A percentile compares a stretch with the other conserved stretches of the same genome.
phyloP scores from a whole-genome alignment of 495 filamentous ascomycete species.

The Aspergillus incahuasiensis region DNA sequence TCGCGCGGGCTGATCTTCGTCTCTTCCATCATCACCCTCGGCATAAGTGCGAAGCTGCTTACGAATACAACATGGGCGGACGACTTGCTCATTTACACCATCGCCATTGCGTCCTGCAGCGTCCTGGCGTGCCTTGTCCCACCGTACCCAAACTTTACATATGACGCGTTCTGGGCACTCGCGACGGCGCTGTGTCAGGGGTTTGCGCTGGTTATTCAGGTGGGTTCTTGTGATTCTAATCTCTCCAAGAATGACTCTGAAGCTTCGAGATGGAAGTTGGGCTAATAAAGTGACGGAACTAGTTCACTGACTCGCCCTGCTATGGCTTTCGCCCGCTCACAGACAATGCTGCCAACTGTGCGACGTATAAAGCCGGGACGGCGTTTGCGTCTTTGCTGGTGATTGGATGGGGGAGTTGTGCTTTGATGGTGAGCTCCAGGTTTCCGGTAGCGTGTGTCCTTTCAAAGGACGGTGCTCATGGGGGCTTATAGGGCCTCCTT shows the following conservation, averaged over 20 bases:
- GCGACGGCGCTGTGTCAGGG: not conserved
- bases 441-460: not conserved
- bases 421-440: not conserved
- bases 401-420: conserved; percentile 1
- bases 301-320: conserved; percentile 9
- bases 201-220: conserved; percentile 11
- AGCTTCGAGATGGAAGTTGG: not conserved
- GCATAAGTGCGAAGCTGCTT: conserved; percentile 3
- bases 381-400: conserved; percentile 8
- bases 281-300: not conserved
- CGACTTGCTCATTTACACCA: conserved; percentile 1
- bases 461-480: too few relatives aligned
- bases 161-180: conserved; percentile 4
- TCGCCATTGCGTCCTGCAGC: not conserved
- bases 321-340: conserved; percentile 1
- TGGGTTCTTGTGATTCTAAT: not conserved
- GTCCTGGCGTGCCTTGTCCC: conserved; percentile 3
- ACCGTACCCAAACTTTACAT: conserved; percentile 10
- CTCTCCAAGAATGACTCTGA: too few relatives aligned
- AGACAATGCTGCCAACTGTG: not conserved
- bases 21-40: conserved; percentile 3
- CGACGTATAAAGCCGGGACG: conserved; percentile 9
- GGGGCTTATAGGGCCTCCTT: not conserved
- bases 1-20: not conserved
- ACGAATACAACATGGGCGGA: not conserved